Base-by-base conservation (phyloP, 2,329 filamentous ascomycete genomes). In the Xylaria sp. region DNA sequence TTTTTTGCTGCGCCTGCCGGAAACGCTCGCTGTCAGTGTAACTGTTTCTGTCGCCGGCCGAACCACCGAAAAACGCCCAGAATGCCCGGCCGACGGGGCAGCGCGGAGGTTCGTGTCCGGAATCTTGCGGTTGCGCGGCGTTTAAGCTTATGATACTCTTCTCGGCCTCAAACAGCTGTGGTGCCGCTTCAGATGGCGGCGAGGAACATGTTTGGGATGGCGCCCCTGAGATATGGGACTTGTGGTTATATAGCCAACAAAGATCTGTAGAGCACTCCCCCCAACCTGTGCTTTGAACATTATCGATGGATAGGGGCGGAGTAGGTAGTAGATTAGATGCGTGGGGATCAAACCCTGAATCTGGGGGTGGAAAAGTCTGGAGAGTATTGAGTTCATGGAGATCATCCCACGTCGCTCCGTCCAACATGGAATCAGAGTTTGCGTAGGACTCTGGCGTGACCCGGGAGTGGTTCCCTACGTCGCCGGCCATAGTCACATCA, bases 241-340 rank as follows among this genome's bases (percentile, higher is more conserved):
- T 37, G 29, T 49, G 47, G 33, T 49, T 49, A 7, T 35, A 49
- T 13, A 35, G 33, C 47, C 47, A 37, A 37, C 47, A 17, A 37
- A 49, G 19, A 35, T 37, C 47, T 19, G 47, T 35, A 35, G 47
- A 37, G 27, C 47, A 49, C 29, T 49, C 47, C 47, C 33, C 47
- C 47, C 47, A 49, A 49, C 47, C 47, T 37, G 47, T 49, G 47
- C 47, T 37, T 49, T 35, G n/a, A 35, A 49, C 47, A 49, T 49
- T 19, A 37, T 37, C 47, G n/a, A 49, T 37, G 2, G 31, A 37
- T 37, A 49, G 19, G 29, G 47, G 47, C 15, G 47, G 31, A 17
- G 31, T 49, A 13, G 47, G 47, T 49, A 49, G 47, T 35, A 49
- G 47, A 17, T 49, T 49, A n/a, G 31, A 35, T 49, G 29, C 29